Evolutionary conservation across 2,329 filamentous ascomycete genomes (phyloP).

Genomic region (Capronia americana): DNA sequence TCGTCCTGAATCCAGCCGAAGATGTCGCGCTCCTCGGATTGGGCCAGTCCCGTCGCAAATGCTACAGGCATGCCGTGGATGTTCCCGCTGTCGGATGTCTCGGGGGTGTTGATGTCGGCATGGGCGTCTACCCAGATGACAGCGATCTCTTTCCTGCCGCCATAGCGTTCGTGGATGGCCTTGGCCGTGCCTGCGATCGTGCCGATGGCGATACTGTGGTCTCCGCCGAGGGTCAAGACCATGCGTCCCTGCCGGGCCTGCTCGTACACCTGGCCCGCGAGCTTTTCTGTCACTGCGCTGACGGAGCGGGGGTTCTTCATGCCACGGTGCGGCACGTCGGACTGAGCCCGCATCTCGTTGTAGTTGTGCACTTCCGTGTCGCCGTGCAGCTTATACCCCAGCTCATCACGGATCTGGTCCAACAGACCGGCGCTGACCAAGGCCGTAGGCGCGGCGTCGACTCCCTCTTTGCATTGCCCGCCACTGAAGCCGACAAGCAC

Average conservation of each 20-base stretch:
- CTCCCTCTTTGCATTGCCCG: constrained; percentile 91
- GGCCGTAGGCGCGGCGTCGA: constrained; percentile 87
- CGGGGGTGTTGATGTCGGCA: constrained; percentile 95
- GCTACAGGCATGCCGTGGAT: constrained; percentile 98
- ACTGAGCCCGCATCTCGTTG: constrained; percentile 62
- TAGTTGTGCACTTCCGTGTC: constrained; percentile 84
- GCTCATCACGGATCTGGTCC: constrained; percentile 78
- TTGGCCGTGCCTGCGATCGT: constrained; percentile 86
- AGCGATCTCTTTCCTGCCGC: constrained; percentile 73
- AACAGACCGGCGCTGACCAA: constrained; percentile 89
- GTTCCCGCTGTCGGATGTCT: constrained; percentile 87
- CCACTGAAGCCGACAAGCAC: constrained; percentile 96
- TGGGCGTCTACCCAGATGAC: constrained; percentile 99
- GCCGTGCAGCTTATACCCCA: constrained; percentile 86
- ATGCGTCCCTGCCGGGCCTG: constrained; percentile 84
- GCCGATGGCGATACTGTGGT: constrained; percentile 96
- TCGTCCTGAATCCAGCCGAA: constrained; percentile 86
- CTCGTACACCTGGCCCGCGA: constrained; percentile 84
- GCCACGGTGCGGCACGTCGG: constrained; percentile 64
- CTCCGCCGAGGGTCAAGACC: constrained; percentile 90
- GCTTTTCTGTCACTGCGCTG: constrained; percentile 79
- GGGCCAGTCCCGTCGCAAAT: constrained; percentile 85
- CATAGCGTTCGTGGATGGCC: constrained; percentile 82
- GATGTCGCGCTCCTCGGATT: constrained; percentile 74
- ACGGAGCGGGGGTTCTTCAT: constrained; percentile 95